Evolutionary conservation across 345 rosid genomes (phyloP), one percentile per base, ranked within the genome.

Genomic region (Boechera divaricarpa): DNA sequence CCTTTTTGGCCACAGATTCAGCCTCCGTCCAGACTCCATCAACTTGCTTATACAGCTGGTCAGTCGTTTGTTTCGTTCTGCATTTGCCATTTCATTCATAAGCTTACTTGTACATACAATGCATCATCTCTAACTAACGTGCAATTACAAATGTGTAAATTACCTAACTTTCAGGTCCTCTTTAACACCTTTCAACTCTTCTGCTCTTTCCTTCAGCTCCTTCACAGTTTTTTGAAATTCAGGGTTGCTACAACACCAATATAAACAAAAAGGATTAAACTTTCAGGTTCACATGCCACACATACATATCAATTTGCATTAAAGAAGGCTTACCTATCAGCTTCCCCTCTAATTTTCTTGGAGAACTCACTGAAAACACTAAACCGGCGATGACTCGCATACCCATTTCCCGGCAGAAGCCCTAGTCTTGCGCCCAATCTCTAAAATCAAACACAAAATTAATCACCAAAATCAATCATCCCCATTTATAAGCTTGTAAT

Each of bases 51-150:
- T 89, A 90, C 24, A 95, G 86, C 90, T 91, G 83, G 90, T 89
- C 93, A 56, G 96, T 82, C 42, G 87, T 92, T 89, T 92, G 87
- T 87, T 92, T 95, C 4, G 97, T 89, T 89, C 98, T 92, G 91
- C 90, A 88, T 83, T 84, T 72, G 77, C 83, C 87, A 90, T 79
- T 85, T 82, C 84, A 90, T 79, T 28, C 51, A 49, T 86, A 89
- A 92, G 85, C 77, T 84, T 82, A 81, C 83, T 81, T 86, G 84
- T 85, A 85, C 86, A 85, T 80, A 87, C 86, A 80, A 84, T 59
- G 84, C 76, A 84, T 84, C 21, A 21, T 42, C 18, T 83, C 81
- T 72, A 62, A 52, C 54, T 49, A 72, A 72, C 54, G 29, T 26
- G 76, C 38, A 58, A 58, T n/a, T 7, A 18, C 5, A 45, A 51